A percentile compares a stretch with the other conserved stretches of the same genome.
phyloP scores from a whole-genome alignment of 2,329 filamentous ascomycete genomes.

The Aaosphaeria pasadenensis region DNA sequence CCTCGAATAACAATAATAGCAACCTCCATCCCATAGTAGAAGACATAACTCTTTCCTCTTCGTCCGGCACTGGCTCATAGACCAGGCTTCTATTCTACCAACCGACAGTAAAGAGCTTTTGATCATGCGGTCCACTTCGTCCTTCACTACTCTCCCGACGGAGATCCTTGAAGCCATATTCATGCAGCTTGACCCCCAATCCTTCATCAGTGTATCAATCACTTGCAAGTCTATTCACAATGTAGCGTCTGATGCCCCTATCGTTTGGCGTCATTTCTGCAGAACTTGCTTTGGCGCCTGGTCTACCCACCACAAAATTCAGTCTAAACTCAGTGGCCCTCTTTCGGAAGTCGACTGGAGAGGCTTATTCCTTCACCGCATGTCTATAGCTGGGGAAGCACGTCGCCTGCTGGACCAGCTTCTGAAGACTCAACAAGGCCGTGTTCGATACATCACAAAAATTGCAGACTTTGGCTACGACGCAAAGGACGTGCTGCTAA shows the following conservation, averaged over 20 bases:
- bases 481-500: conserved; percentile 77
- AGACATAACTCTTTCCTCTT: too few relatives aligned
- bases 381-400: conserved; percentile 32
- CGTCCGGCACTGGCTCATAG: too few relatives aligned
- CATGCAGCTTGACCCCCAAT: conserved; percentile 54
- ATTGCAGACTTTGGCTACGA: conserved; percentile 78
- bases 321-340: conserved; percentile 37
- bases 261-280: conserved; percentile 82
- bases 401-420: conserved; percentile 59
- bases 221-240: conserved; percentile 63
- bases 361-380: conserved; percentile 38
- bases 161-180: conserved; percentile 84
- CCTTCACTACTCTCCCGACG: conserved; percentile 60
- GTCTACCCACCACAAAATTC: conserved; percentile 50
- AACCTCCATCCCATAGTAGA: too few relatives aligned
- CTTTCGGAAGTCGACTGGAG: conserved; percentile 71
- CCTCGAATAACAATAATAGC: too few relatives aligned
- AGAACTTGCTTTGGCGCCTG: conserved; percentile 68
- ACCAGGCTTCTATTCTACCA: too few relatives aligned
- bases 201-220: conserved; percentile 53
- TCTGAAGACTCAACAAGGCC: conserved; percentile 65
- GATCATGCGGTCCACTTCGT: conserved; percentile 3
- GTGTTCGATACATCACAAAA: conserved; percentile 66
- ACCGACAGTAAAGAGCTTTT: background rate
- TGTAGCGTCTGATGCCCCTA: conserved; percentile 65